These are phyloP conservation scores for Trichoderma hamatum DNA, from an alignment of 2,329 filamentous ascomycete genomes.

Conservation along the genomic window DNA sequence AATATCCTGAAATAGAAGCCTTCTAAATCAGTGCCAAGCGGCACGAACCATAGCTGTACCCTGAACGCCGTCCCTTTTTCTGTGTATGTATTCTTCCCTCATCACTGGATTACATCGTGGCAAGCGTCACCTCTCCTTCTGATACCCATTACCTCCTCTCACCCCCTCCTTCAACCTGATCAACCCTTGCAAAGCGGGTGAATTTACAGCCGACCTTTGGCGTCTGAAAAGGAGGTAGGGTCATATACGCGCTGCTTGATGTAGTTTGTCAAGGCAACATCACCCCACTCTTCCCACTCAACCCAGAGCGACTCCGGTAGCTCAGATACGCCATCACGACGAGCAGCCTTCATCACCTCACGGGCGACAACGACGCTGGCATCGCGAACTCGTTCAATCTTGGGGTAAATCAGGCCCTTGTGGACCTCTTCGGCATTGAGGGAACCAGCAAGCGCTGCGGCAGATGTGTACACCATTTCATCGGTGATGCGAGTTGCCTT, in stretches of 20 bases:
- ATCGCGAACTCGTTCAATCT: slow-evolving; percentile 87
- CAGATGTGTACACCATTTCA: slow-evolving; percentile 95
- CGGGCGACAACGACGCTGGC: slow-evolving; percentile 84
- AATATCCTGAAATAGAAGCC: background rate
- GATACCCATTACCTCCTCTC: background rate
- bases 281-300: slow-evolving; percentile 73
- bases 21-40: slow-evolving; percentile 5
- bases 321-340: slow-evolving; percentile 74
- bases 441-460: slow-evolving; percentile 75
- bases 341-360: slow-evolving; percentile 90
- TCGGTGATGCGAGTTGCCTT: slow-evolving; percentile 87
- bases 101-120: slow-evolving; percentile 1
- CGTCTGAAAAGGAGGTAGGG: slow-evolving; percentile 50
- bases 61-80: slow-evolving; percentile 22
- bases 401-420: slow-evolving; percentile 85
- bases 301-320: slow-evolving; percentile 70
- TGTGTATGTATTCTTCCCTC: background rate
- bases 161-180: background rate
- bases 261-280: slow-evolving; percentile 61
- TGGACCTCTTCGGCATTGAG: slow-evolving; percentile 81
- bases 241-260: slow-evolving; percentile 66
- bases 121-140: slow-evolving; percentile 4
- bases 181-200: background rate
- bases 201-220: slow-evolving; percentile 39
- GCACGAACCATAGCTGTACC: background rate